Evolutionary conservation across 495 filamentous ascomycete genomes (phyloP).

Genomic region (Neurospora sp.): DNA sequence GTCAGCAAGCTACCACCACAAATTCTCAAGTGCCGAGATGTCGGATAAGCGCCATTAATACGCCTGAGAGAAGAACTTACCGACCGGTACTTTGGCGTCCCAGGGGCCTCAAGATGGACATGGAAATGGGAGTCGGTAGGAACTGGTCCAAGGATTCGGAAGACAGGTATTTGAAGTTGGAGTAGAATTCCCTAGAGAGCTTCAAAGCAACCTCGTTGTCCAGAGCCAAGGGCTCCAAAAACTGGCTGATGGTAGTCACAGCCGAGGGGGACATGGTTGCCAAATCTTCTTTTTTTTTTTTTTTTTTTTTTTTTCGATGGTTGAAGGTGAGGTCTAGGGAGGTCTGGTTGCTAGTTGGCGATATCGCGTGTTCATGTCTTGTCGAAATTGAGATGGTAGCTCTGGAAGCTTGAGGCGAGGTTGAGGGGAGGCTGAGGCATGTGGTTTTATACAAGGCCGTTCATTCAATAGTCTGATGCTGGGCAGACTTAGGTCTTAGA

Average conservation of each 20-base stretch:
- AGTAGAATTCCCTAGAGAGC: conserved; percentile 52
- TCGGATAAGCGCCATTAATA: not conserved
- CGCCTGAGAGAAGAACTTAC: conserved; percentile 22
- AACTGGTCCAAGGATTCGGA: conserved; percentile 61
- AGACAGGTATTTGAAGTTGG: conserved; percentile 53
- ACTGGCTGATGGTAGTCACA: conserved; percentile 21
- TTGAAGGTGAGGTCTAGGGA: not conserved
- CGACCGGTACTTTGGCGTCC: conserved; percentile 48
- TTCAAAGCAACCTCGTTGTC: conserved; percentile 39
- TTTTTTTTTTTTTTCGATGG: conserved; percentile 4
- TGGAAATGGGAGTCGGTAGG: conserved; percentile 68
- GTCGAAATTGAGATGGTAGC: not conserved
- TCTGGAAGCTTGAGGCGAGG: not conserved
- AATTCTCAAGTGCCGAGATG: not conserved
- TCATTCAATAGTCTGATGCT: not conserved
- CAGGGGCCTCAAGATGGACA: conserved; percentile 45
- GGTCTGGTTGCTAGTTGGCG: not conserved
- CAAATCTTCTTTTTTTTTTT: conserved; percentile 4
- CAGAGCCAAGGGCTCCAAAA: conserved; percentile 35
- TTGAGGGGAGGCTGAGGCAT: not conserved
- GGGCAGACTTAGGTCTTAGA: not conserved
- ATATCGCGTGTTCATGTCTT: not conserved
- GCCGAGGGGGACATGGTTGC: conserved; percentile 14
- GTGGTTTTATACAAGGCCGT: not conserved
- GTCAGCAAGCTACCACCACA: not conserved